These are phyloP conservation scores for Wakefieldia striispora DNA, from an alignment of 768 basidiomycete species.

Conservation along the genomic window DNA sequence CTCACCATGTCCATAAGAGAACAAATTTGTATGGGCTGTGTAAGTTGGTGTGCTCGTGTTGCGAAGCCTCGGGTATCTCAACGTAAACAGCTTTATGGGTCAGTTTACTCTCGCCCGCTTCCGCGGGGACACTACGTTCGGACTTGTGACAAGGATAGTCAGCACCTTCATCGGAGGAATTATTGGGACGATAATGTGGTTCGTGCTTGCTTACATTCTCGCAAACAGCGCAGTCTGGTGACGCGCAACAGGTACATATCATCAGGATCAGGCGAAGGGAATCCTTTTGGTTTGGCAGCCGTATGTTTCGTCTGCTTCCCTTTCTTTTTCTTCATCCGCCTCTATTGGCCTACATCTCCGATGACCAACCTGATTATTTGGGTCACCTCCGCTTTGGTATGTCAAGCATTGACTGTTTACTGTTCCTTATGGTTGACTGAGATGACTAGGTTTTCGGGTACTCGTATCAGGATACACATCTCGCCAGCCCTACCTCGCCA, in stretches of 20 bases:
- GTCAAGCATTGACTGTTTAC: slow-evolving; percentile 10
- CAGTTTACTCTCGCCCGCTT: slow-evolving; percentile 71
- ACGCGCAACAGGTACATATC: slow-evolving; percentile 60
- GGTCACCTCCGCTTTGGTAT: slow-evolving; percentile 59
- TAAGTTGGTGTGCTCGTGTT: slow-evolving; percentile 30
- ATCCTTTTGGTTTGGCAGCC: slow-evolving; percentile 67
- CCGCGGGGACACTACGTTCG: slow-evolving; percentile 73
- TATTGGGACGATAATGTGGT: slow-evolving; percentile 68
- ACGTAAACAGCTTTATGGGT: slow-evolving; percentile 58
- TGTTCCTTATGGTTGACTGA: neutral
- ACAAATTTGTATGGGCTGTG: slow-evolving; percentile 72
- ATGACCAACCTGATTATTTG: slow-evolving; percentile 72
- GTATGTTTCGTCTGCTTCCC: slow-evolving; percentile 70
- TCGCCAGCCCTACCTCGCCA: slow-evolving; percentile 45
- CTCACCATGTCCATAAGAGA: slow-evolving; percentile 37
- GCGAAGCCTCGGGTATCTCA: neutral
- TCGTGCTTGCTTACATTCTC: slow-evolving; percentile 14
- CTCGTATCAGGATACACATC: slow-evolving; percentile 63
- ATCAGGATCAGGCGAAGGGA: slow-evolving; percentile 56
- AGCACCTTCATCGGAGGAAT: slow-evolving; percentile 67
- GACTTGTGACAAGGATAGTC: slow-evolving; percentile 54
- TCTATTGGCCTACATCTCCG: slow-evolving; percentile 73
- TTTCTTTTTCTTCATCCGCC: slow-evolving; percentile 62
- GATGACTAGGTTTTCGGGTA: slow-evolving; percentile 60
- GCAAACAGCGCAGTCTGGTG: neutral